Conservation (phyloP, 2,329 filamentous ascomycete genomes). For the Cryphonectria carpinicola region DNA sequence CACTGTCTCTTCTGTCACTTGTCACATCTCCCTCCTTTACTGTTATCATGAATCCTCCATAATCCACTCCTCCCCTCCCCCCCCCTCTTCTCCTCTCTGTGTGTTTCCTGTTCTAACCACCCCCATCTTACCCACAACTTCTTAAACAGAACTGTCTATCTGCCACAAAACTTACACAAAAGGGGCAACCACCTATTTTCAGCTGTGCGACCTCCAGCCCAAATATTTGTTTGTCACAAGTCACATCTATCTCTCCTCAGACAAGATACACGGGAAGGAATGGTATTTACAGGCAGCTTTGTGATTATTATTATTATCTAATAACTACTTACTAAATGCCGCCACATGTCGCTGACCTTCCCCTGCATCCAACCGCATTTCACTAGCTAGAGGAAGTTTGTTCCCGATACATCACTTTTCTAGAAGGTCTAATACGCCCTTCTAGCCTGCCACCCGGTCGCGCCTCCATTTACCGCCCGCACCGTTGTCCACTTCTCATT, state of each 20-base stretch:
- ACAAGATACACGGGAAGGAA: not conserved
- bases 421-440: constrained; percentile 20
- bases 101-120: too few relatives aligned
- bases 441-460: constrained; percentile 14
- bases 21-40: not conserved
- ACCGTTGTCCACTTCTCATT: not conserved
- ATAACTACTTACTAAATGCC: not conserved
- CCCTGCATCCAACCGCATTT: not conserved
- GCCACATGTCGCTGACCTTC: not conserved
- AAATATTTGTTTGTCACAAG: not conserved
- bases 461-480: too few relatives aligned
- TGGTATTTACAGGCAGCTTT: not conserved
- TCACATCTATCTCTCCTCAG: not conserved
- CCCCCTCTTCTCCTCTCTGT: too few relatives aligned
- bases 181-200: too few relatives aligned
- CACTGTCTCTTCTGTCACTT: not conserved
- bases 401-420: constrained; percentile 9
- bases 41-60: not conserved
- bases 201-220: not conserved
- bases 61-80: not conserved
- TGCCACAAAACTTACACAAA: not conserved
- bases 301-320: not conserved
- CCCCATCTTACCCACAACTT: not conserved
- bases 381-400: not conserved
- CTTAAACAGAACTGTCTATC: not conserved